Conservation (phyloP, 345 rosid genomes). For the Camelina neglecta region DNA sequence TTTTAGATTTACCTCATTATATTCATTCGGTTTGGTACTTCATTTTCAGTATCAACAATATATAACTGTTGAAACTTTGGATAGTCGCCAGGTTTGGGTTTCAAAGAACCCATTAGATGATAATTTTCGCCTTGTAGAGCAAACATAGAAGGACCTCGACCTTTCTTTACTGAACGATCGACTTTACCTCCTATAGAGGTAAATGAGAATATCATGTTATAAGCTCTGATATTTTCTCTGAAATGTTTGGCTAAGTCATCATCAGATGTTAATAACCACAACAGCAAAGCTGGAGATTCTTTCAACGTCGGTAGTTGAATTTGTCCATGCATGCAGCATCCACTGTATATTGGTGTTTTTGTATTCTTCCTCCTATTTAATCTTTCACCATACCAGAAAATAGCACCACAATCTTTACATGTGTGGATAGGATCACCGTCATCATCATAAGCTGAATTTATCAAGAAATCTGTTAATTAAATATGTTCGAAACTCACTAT, state of each 20-base stretch:
- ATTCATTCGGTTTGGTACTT: no score
- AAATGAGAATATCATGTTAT: no score
- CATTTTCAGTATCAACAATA: not conserved
- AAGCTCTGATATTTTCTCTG: not conserved
- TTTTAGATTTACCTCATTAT: not conserved
- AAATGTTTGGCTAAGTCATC: not conserved
- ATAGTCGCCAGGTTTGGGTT: not conserved
- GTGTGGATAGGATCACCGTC: no score
- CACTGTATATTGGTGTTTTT: not conserved
- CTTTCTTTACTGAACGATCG: no score
- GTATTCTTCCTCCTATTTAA: no score
- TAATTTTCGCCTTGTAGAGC: not conserved
- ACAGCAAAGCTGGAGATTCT: not conserved
- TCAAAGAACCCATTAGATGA: not conserved
- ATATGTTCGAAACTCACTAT: no score
- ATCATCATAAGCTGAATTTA: no score
- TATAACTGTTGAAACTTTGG: not conserved
- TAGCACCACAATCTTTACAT: no score
- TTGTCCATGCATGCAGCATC: not conserved
- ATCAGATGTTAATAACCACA: not conserved
- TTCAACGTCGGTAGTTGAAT: not conserved
- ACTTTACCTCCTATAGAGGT: no score
- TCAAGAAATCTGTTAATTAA: no score
- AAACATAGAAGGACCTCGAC: not conserved
- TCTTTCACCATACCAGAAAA: no score